Evolutionary conservation across 2,329 filamentous ascomycete genomes (phyloP).

Genomic region (Scorias spongiosa): DNA sequence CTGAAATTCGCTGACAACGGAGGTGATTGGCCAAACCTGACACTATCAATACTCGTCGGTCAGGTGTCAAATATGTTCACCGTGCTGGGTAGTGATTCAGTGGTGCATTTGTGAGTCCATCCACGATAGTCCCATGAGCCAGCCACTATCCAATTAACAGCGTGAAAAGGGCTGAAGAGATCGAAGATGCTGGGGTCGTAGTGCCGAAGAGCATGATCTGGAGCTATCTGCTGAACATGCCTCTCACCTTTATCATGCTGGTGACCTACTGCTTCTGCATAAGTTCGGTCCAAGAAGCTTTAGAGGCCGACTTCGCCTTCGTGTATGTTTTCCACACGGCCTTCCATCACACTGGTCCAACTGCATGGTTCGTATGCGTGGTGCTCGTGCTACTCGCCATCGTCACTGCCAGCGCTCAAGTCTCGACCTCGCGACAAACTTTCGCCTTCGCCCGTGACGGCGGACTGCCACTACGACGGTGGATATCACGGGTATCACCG

Average conservation of each 20-base stretch:
- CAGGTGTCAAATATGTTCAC: not conserved
- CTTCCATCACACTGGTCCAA: not conserved
- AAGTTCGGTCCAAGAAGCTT: not conserved
- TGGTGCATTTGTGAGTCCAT: not conserved
- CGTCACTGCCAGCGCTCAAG: not conserved
- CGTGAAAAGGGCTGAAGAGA: not conserved
- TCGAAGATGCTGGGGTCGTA: not conserved
- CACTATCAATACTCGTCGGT: not conserved
- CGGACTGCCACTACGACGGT: not conserved
- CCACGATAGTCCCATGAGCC: too few relatives aligned
- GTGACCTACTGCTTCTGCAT: not conserved
- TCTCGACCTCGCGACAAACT: not conserved
- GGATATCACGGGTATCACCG: not conserved
- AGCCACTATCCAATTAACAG: too few relatives aligned
- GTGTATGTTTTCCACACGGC: not conserved
- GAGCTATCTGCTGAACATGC: not conserved
- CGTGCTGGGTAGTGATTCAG: not conserved
- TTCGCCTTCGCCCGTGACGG: not conserved
- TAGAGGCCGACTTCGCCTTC: not conserved
- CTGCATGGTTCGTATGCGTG: not conserved
- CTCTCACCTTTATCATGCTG: not conserved
- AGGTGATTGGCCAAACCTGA: not conserved
- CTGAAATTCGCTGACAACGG: conserved; percentile 9
- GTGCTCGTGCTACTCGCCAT: not conserved
- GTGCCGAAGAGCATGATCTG: not conserved